Evolutionary conservation across 805 yeast genomes (phyloP), one percentile per base, ranked within the genome.

Genomic region (Starmerella apicola): DNA sequence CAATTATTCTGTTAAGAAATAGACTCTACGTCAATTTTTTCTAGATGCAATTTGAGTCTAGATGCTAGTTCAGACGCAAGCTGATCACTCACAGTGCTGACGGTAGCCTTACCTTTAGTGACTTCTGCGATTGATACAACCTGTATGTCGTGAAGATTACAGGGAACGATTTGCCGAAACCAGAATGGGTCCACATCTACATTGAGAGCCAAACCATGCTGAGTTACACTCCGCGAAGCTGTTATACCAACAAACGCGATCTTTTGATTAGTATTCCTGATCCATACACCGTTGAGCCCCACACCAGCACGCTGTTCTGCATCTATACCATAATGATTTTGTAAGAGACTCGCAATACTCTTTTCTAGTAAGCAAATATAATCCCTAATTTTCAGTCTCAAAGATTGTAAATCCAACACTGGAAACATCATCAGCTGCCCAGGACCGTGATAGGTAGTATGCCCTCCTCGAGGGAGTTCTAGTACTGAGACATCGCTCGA

Each of bases 381-480:
- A 56, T 84, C 78, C 47, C 74, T 67, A 1, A 80, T 74, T 0
- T 77, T 66, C 34, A 81, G 61, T 36, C 65, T 53, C 51, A 81
- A 80, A 24, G 71, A 67, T 46, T 70, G 68, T 39, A 91, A 63
- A 57, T 91, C 86, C 23, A 81, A 39, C 1, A 91, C 68, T 9
- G 91, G 77, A 54, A 88, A 91, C 4, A 83, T 74, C 2, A 86
- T 95, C 28, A 84, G 56, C 59, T 91, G 99, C 0, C 98, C 98
- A 1, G 91, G 81, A 0, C 97, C 97, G 62, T 91, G 99, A 66
- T 82, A 91, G 0, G 98, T 91, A 1, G 91, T 74, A 56, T 91
- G 94, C 0, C 99, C 99, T 13, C 99, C 99, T 45, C 99, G 66
- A 39, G 75, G 75, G 0, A 91, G 71, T 51, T 82, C 88, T n/a